phyloP scores from a whole-genome alignment of 2,329 filamentous ascomycete genomes.

The Zymoseptoria passerinii region DNA sequence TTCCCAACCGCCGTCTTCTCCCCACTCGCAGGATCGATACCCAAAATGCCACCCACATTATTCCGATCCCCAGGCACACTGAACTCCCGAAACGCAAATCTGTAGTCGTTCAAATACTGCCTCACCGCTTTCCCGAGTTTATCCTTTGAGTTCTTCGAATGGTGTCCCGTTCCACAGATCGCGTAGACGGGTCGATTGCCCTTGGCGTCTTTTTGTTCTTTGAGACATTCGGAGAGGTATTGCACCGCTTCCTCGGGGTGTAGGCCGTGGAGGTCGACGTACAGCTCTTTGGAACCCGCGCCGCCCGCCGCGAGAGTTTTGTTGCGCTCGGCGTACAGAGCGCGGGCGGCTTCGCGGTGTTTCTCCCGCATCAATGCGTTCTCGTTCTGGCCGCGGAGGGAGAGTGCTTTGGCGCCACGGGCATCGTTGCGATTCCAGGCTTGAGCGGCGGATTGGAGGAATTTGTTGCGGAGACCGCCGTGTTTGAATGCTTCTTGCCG shows the following conservation, averaged over 20 bases:
- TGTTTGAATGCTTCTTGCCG: constrained; percentile 95
- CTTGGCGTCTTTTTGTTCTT: constrained; percentile 64
- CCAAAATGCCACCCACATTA: constrained; percentile 60
- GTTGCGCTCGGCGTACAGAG: constrained; percentile 91
- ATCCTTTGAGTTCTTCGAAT: constrained; percentile 97
- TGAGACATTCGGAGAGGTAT: constrained; percentile 79
- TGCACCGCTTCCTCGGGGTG: constrained; percentile 95
- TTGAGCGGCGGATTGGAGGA: constrained; percentile 91
- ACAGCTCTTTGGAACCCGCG: constrained; percentile 57
- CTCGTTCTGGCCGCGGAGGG: constrained; percentile 87
- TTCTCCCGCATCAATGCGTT: constrained; percentile 97
- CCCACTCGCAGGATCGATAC: constrained; percentile 54
- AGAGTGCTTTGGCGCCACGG: constrained; percentile 87
- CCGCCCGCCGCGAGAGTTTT: constrained; percentile 48
- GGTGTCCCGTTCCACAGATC: constrained; percentile 93
- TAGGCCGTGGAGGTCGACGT: constrained; percentile 95
- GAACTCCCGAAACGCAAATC: constrained; percentile 92
- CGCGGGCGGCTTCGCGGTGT: constrained; percentile 83
- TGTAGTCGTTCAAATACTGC: constrained; percentile 87
- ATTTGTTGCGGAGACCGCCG: constrained; percentile 92
- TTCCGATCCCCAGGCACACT: constrained; percentile 91
- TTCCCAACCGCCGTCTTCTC: constrained; percentile 36
- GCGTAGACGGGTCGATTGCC: constrained; percentile 69
- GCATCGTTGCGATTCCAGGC: constrained; percentile 98
- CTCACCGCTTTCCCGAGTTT: constrained; percentile 94